These are phyloP conservation scores for Panellus pusillus DNA, from an alignment of 768 basidiomycete genomes.

Conservation along the genomic window DNA sequence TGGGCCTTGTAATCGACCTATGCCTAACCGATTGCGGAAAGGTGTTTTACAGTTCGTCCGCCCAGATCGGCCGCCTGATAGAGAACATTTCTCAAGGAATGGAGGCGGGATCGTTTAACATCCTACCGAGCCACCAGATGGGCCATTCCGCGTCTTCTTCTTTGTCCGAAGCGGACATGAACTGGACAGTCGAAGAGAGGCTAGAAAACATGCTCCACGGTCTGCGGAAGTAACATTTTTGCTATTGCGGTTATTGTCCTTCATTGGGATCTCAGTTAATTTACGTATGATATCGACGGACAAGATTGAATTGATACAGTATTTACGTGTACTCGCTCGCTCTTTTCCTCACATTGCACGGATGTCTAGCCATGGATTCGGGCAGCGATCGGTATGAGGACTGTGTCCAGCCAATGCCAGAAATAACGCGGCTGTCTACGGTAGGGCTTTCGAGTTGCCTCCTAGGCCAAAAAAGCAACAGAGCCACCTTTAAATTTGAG, in stretches of 20 bases:
- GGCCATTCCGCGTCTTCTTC: slow-evolving; percentile 65
- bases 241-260: slow-evolving; percentile 17
- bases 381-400: slow-evolving; percentile 55
- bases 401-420: slow-evolving; percentile 41
- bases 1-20: slow-evolving; percentile 20
- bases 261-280: slow-evolving; percentile 7
- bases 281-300: slow-evolving; percentile 20
- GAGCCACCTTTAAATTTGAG: slow-evolving; percentile 50
- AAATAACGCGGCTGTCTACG: slow-evolving; percentile 42
- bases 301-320: slow-evolving; percentile 10
- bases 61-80: slow-evolving; percentile 81
- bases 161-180: slow-evolving; percentile 58
- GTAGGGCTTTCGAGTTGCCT: slow-evolving; percentile 56
- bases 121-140: slow-evolving; percentile 46
- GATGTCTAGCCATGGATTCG: slow-evolving; percentile 76
- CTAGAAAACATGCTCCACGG: slow-evolving; percentile 67
- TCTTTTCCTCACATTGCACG: slow-evolving; percentile 42
- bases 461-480: slow-evolving; percentile 52
- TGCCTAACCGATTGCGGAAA: slow-evolving; percentile 36
- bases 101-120: slow-evolving; percentile 84
- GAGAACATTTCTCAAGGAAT: slow-evolving; percentile 79
- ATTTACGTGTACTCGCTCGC: slow-evolving; percentile 8
- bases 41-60: slow-evolving; percentile 75
- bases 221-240: slow-evolving; percentile 25
- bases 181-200: slow-evolving; percentile 76